Evolutionary conservation across 768 basidiomycete genomes (phyloP), one percentile per base, ranked within the genome.

Genomic region (Amanita subjunquillea): DNA sequence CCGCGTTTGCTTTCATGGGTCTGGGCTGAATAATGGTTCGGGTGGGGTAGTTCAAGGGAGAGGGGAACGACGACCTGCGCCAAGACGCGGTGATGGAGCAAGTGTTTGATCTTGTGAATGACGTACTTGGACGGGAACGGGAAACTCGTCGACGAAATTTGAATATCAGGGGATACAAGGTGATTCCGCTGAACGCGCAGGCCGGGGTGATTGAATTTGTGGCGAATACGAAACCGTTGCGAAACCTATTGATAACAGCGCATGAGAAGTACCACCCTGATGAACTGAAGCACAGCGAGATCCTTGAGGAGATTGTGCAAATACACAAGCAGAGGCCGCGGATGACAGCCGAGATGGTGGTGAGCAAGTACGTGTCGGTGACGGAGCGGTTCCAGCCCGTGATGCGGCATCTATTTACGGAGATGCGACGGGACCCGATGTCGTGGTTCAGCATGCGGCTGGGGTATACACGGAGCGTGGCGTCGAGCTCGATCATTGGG

Each of bases 81-180:
- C 96, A 99, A 67, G 96, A 99, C 62, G 94, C 94, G 0, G 92
- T 98, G 49, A 97, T 99, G 94, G 91, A 97, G 61, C 96, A 99
- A 67, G 91, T 96, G 2, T 99, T 99, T 61, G 80, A 81, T 17
- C 74, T 98, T 17, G 86, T 93, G 52, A 97, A 98, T 57, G 67
- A 76, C 7, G 76, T 97, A 2, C 75, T 99, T 13, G 61, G 61
- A 2, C 73, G 72, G 15, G 92, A 99, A 64, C 74, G 82, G 30
- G 82, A 88, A 59, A 92, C 93, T 0, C 74, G 76, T 48, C 75
- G 78, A 49, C 82, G 96, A 8, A 69, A 79, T 38, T 72, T 99
- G 22, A 70, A 72, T 39, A 81, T 96, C 51, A 77, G 92, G 17
- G 85, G 80, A 7, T 99, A 98, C 68, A 91, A 83, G 55, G 89